Base-by-base conservation (phyloP, 139 green algal species). In the Chlorella sp. region DNA sequence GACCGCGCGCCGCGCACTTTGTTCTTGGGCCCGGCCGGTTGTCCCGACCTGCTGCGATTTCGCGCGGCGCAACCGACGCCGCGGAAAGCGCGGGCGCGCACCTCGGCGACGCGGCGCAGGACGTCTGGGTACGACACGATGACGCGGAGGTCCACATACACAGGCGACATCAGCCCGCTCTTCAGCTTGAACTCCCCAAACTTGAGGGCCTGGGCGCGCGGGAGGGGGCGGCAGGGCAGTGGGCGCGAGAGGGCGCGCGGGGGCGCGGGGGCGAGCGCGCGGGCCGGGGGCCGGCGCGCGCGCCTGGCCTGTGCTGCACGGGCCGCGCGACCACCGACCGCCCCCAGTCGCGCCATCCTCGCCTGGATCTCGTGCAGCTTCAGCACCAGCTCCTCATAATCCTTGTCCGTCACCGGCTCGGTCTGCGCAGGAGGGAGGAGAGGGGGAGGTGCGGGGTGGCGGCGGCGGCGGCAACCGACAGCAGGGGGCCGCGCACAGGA, bases 151-250 rank as follows among this genome's bases (percentile, higher is more conserved):
- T 99, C 96, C 33, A 99, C 88, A 78, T 99, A 99, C 29, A 99
- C 93, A 4, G 96, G 96, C 4, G 93, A 98, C 35, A 94, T 87
- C 33, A 99, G 82, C 17, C 96, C 96, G 71, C 90, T 97, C 84
- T 99, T 99, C 7, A 99, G 90, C 79, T 95, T 98, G 87, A 99
- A 99, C 66, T 95, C 87, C 33, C 96, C 96, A 87, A 99, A 99
- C 82, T 99, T 99, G 51, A 99, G 92, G 1, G 96, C 96, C 88
- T 98, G 90, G 23, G 31, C 53, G 12, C 19, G n/a, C n/a, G n/a
- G n/a, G n/a, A 19, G 53, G 19, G 53, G 19, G 53, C 19, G 53
- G 53, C 53, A 29, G 29, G 53, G 53, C 53, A 62, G 53, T 25
- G 31, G 29, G 53, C 14, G 23, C 8, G 53, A n/a, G 60, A 8